These are phyloP conservation scores for Berberis thunbergii DNA, from an alignment of 164 flowering plant genomes.

Conservation along the genomic window DNA sequence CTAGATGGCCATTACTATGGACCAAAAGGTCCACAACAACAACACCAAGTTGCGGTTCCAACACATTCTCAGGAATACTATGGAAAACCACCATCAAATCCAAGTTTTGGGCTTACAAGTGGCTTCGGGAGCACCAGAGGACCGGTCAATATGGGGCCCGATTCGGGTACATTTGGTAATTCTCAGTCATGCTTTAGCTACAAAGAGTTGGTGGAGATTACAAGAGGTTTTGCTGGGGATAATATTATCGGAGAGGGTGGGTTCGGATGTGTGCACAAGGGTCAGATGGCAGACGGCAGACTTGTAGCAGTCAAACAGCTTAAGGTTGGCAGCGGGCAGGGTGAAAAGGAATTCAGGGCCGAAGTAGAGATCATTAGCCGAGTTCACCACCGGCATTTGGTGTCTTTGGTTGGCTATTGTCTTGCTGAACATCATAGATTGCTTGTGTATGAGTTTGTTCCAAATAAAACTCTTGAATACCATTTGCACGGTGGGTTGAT, in stretches of 20 bases:
- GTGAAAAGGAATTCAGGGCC: conserved; percentile 56
- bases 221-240: conserved; percentile 37
- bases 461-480: conserved; percentile 48
- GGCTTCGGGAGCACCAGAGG: conserved; percentile 28
- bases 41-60: conserved; percentile 12
- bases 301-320: conserved; percentile 55
- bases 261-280: conserved; percentile 57
- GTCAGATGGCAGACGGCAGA: conserved; percentile 37
- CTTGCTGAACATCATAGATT: conserved; percentile 41
- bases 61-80: conserved; percentile 13
- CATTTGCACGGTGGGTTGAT: conserved; percentile 46
- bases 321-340: conserved; percentile 56
- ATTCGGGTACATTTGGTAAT: conserved; percentile 19
- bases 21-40: background rate
- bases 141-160: conserved; percentile 12
- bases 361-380: conserved; percentile 67
- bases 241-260: conserved; percentile 57
- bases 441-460: conserved; percentile 56
- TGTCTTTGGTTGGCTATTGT: conserved; percentile 59
- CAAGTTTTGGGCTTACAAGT: background rate
- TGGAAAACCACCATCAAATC: conserved; percentile 10
- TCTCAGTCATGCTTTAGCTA: conserved; percentile 32
- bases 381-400: conserved; percentile 67
- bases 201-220: conserved; percentile 46
- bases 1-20: conserved; percentile 27